These are phyloP conservation scores for Dalbergia cochinchinensis DNA, from an alignment of 306 rosid genomes.

Conservation along the genomic window DNA sequence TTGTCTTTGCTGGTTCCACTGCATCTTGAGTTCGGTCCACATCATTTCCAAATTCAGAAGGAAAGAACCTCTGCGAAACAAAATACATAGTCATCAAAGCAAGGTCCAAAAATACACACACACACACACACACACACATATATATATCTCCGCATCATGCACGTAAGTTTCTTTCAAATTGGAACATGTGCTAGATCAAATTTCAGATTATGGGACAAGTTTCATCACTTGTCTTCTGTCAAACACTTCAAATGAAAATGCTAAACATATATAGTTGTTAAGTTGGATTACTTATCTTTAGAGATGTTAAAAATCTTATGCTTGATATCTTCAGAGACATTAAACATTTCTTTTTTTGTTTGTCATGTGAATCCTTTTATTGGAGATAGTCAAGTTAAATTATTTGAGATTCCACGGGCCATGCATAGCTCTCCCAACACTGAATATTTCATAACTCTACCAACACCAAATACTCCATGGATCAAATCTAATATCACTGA, in stretches of 20 bases:
- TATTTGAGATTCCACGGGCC: too few species aligned
- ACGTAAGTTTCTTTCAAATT: too few species aligned
- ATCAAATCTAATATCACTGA: too few species aligned
- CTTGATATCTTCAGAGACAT: too few species aligned
- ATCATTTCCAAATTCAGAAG: slow-evolving; percentile 63
- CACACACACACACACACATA: too few species aligned
- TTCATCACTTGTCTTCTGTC: neutral
- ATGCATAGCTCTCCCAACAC: too few species aligned
- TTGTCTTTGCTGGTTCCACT: slow-evolving; percentile 51
- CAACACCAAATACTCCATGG: too few species aligned
- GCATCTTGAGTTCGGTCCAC: slow-evolving; percentile 47
- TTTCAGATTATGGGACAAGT: neutral
- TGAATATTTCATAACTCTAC: too few species aligned
- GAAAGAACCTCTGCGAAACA: slow-evolving; percentile 54
- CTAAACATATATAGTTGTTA: neutral
- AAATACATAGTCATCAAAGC: neutral
- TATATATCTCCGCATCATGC: neutral
- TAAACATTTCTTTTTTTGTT: too few species aligned
- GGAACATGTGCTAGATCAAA: neutral
- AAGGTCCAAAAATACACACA: too few species aligned
- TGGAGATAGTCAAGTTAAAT: too few species aligned
- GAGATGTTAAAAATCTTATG: neutral
- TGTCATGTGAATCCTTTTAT: too few species aligned
- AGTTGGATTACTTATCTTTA: neutral
- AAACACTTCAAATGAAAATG: neutral